Evolutionary conservation across 2,329 filamentous ascomycete genomes (phyloP).

Genomic region (Xylariaceae sp.): DNA sequence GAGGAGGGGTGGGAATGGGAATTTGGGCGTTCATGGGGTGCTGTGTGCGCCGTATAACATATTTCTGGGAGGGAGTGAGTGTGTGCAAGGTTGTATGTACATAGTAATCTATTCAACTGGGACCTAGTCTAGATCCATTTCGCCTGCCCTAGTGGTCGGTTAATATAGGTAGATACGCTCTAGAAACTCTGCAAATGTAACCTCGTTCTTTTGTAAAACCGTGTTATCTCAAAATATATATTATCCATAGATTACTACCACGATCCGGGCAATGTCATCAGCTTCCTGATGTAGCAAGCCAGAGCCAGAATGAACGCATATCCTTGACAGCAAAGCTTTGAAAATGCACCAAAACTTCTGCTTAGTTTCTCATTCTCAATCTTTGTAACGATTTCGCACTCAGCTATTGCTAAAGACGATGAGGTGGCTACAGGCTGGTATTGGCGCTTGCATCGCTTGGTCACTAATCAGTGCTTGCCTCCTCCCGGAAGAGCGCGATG

Average conservation of each 20-base stretch:
- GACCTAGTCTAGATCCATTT: background rate
- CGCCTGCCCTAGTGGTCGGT: background rate
- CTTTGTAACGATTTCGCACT: background rate
- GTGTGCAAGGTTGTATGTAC: too few relatives aligned
- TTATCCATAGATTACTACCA: background rate
- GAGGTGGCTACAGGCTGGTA: constrained; percentile 10
- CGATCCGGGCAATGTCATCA: background rate
- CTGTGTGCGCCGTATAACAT: too few relatives aligned
- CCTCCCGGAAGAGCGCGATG: constrained; percentile 26
- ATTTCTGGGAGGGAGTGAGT: too few relatives aligned
- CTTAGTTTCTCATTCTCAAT: background rate
- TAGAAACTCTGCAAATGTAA: background rate
- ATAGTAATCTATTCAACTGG: too few relatives aligned
- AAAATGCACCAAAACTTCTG: background rate
- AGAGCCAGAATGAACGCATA: too few relatives aligned
- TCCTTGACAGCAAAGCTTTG: background rate
- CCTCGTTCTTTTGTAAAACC: background rate
- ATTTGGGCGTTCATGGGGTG: too few relatives aligned
- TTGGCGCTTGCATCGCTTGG: constrained; percentile 14
- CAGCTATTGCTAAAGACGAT: constrained; percentile 2
- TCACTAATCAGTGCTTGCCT: constrained; percentile 21
- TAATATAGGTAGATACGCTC: background rate
- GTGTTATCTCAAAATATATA: background rate
- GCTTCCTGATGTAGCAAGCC: background rate
- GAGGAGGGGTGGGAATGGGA: too few relatives aligned